These are phyloP conservation scores for Polychaeton citri DNA, from an alignment of 2,329 filamentous ascomycete species.

Conservation along the genomic window DNA sequence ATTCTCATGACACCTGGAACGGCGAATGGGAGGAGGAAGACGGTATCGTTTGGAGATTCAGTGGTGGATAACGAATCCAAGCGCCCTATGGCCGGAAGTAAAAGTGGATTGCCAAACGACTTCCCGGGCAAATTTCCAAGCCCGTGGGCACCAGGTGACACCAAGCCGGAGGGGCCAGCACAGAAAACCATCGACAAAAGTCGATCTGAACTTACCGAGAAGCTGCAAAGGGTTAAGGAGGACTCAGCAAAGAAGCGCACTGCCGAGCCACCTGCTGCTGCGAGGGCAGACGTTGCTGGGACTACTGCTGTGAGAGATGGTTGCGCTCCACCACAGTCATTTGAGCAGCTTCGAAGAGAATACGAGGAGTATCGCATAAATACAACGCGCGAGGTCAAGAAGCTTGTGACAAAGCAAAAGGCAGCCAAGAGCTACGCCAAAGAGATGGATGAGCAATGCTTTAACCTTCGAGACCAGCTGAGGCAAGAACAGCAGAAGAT, in stretches of 20 bases:
- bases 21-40: constrained; percentile 42
- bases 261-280: constrained; percentile 12
- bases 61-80: constrained; percentile 44
- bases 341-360: constrained; percentile 67
- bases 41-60: constrained; percentile 46
- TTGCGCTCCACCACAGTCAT: constrained; percentile 62
- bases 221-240: constrained; percentile 30
- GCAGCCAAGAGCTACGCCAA: constrained; percentile 66
- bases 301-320: constrained; percentile 45
- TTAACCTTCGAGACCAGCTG: constrained; percentile 51
- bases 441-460: constrained; percentile 61
- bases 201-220: constrained; percentile 30
- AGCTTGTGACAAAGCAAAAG: constrained; percentile 66
- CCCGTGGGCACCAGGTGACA: constrained; percentile 28
- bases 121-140: constrained; percentile 37
- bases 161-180: constrained; percentile 22
- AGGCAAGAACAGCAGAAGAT: constrained; percentile 53
- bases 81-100: constrained; percentile 20
- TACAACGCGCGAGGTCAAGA: constrained; percentile 61
- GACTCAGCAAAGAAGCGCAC: constrained; percentile 20
- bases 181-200: constrained; percentile 18
- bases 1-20: constrained; percentile 53
- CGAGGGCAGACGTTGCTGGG: constrained; percentile 32
- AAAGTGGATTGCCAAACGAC: constrained; percentile 34
- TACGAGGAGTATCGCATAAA: constrained; percentile 62